Conservation (phyloP, 352 stramenopile species). For the Phytophthora cryptogea region DNA sequence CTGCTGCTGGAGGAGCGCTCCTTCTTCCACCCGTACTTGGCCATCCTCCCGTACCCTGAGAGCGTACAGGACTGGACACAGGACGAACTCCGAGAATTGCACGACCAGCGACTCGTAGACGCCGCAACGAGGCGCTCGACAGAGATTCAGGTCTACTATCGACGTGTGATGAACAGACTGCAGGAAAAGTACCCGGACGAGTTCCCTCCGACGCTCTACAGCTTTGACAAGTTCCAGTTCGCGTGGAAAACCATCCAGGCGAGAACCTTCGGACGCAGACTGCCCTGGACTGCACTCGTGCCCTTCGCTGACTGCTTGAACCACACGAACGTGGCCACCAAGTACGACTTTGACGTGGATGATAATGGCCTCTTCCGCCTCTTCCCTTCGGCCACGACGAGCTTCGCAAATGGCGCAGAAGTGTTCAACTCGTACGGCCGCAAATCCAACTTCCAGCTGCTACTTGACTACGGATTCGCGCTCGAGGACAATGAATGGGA, state of each 20-base stretch:
- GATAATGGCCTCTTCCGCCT: conserved; percentile 65
- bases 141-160: conserved; percentile 68
- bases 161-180: conserved; percentile 51
- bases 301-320: conserved; percentile 94
- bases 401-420: conserved; percentile 65
- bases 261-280: conserved; percentile 88
- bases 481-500: conserved; percentile 91
- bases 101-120: conserved; percentile 62
- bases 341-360: conserved; percentile 83
- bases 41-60: conserved; percentile 77
- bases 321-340: conserved; percentile 89
- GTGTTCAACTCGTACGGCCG: conserved; percentile 94
- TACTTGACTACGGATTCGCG: conserved; percentile 94
- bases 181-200: conserved; percentile 50
- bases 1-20: conserved; percentile 57
- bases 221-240: conserved; percentile 73
- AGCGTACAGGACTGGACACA: conserved; percentile 85
- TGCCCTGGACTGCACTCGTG: conserved; percentile 91
- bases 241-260: conserved; percentile 91
- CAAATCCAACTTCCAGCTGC: conserved; percentile 84
- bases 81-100: conserved; percentile 69
- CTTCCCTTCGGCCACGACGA: conserved; percentile 62
- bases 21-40: conserved; percentile 90
- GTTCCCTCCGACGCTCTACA: conserved; percentile 62
- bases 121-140: conserved; percentile 47